phyloP scores from a whole-genome alignment of 768 basidiomycete genomes.

The Mycena galopus region DNA sequence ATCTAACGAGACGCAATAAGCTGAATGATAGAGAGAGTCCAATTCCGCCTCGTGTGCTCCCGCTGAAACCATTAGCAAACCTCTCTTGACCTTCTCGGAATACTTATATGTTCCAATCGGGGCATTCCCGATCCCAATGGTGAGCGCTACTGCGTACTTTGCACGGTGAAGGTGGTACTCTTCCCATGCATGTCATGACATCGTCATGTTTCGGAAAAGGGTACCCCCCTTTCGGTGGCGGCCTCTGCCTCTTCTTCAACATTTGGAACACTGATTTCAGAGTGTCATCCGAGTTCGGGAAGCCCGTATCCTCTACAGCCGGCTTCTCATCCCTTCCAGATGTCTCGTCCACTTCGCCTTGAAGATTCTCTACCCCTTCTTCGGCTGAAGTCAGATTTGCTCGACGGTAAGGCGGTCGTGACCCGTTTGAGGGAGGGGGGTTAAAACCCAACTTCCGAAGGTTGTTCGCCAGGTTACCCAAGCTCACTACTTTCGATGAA shows the following conservation, averaged over 20 bases:
- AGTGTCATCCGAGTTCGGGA: background rate
- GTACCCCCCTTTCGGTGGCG: background rate
- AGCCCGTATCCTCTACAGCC: background rate
- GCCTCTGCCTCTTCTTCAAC: background rate
- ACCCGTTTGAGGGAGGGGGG: background rate
- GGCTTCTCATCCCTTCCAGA: too few species aligned
- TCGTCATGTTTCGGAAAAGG: constrained; percentile 8
- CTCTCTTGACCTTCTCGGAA: background rate
- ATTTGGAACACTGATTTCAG: background rate
- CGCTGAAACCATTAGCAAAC: background rate
- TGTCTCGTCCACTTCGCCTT: background rate
- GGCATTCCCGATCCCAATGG: too few species aligned
- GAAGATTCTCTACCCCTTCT: too few species aligned
- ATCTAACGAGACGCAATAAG: background rate
- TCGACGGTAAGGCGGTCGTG: too few species aligned
- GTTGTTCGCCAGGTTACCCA: background rate
- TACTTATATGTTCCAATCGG: background rate
- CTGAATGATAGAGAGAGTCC: background rate
- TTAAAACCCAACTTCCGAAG: background rate
- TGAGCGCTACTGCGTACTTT: background rate
- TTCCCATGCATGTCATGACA: background rate
- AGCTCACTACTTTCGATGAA: background rate
- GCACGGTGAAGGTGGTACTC: background rate
- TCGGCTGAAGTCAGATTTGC: too few species aligned
- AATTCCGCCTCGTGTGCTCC: background rate